phyloP scores from a whole-genome alignment of 2,329 filamentous ascomycete genomes.

The Trichoderma sp. region DNA sequence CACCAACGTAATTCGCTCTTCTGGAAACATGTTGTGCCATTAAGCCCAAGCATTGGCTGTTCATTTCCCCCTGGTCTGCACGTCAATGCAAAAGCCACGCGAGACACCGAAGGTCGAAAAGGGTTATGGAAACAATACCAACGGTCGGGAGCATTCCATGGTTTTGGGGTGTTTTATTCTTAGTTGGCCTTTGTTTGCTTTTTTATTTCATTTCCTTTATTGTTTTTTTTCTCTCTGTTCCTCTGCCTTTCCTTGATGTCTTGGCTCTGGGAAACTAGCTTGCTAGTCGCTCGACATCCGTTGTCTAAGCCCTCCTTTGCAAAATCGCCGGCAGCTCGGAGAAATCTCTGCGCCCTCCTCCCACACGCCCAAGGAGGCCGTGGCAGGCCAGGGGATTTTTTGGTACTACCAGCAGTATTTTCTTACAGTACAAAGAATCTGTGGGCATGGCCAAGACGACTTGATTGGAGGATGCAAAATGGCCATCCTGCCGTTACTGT shows the following conservation, averaged over 20 bases:
- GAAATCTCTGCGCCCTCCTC: conserved; percentile 1
- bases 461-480: not conserved
- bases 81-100: conserved; percentile 16
- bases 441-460: not conserved
- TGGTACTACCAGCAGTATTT: not conserved
- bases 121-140: not conserved
- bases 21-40: conserved; percentile 12
- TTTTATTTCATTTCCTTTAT: not conserved
- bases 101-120: conserved; percentile 14
- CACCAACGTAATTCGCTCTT: conserved; percentile 16
- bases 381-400: not conserved
- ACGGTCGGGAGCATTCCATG: not conserved
- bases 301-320: not conserved
- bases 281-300: not conserved
- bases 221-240: not conserved
- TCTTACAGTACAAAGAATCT: not conserved
- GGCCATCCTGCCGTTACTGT: not conserved
- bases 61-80: conserved; percentile 13
- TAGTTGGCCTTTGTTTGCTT: not conserved
- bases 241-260: not conserved
- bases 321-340: not conserved
- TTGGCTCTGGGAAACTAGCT: not conserved
- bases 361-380: not conserved
- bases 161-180: not conserved
- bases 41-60: conserved; percentile 12